Conservation (phyloP, 2,329 filamentous ascomycete genomes). For the Sporothrix brasiliensis region DNA sequence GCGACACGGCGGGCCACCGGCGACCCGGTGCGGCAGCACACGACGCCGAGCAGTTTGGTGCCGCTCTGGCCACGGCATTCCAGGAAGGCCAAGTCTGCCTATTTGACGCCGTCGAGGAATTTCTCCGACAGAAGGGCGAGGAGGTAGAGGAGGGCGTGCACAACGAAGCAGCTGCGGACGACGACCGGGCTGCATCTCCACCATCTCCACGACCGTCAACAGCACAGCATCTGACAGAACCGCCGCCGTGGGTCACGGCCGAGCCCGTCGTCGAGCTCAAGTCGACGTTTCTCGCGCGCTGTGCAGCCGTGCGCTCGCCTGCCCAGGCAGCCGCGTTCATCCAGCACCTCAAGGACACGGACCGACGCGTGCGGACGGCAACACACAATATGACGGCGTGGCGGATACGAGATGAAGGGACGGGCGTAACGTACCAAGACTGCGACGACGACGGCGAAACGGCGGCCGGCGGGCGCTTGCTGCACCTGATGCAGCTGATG, state of each 20-base stretch:
- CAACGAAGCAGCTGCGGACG: constrained; percentile 27
- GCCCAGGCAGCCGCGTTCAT: constrained; percentile 72
- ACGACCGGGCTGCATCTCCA: constrained; percentile 36
- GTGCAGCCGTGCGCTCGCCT: constrained; percentile 68
- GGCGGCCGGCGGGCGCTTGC: constrained; percentile 79
- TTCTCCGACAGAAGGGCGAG: constrained; percentile 46
- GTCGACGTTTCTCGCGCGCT: constrained; percentile 83
- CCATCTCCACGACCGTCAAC: constrained; percentile 42
- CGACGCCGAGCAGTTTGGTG: constrained; percentile 68
- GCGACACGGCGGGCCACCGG: constrained; percentile 45
- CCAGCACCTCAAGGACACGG: constrained; percentile 73
- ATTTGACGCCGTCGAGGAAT: constrained; percentile 85
- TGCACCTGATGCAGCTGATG: constrained; percentile 94
- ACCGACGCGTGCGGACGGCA: constrained; percentile 81
- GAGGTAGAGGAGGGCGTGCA: constrained; percentile 35
- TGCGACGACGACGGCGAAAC: constrained; percentile 96
- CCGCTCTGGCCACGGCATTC: constrained; percentile 69
- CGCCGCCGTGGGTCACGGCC: constrained; percentile 71
- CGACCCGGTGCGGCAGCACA: constrained; percentile 71
- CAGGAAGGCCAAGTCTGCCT: constrained; percentile 77
- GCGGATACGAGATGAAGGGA: constrained; percentile 68
- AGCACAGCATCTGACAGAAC: constrained; percentile 22
- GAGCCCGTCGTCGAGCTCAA: constrained; percentile 77
- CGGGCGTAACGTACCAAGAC: constrained; percentile 70
- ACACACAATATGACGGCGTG: constrained; percentile 97